Base-by-base conservation (phyloP, 495 filamentous ascomycete genomes). In the Astrothelium subdiscretum region DNA sequence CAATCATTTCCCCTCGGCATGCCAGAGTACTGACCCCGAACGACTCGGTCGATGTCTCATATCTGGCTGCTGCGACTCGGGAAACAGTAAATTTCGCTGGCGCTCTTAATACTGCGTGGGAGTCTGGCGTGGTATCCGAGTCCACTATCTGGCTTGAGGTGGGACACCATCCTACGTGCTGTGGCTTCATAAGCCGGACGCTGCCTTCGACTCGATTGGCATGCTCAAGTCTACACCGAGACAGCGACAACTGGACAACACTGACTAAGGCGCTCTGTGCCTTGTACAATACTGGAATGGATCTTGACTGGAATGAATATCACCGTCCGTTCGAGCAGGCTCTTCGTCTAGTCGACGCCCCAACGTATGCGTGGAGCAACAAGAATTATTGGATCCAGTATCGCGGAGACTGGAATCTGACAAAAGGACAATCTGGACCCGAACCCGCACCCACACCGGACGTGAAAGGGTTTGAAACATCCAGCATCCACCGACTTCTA, bases 301-400 rank as follows among this genome's bases (percentile, higher is more conserved):
- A 87, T 31, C 70, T 92, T 62, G 74, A 83, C 72, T 95, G 89
- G 87, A 85, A 84, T 64, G 89, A 92, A 70, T 90, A 85, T 69
- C 88, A 91, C 73, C 80, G 82, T 29, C 86, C 89, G 69, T 92
- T 89, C 68, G 72, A 71, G 51, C 78, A 81, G 38, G 78, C 91
- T 10, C 73, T 92, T 1, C 74, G 80, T 20, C 79, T 92, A 2
- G 27, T 66, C 18, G 54, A 63, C 22, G 22, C 59, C 29, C 90
- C 90, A 24, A 74, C 81, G 2, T 95, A 95, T 68, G 82, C 81
- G 12, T 95, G 86, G 76, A 87, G 92, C 62, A 73, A 84, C 32
- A 91, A 91, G 78, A 84, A 88, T 65, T 90, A 91, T 72, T 92
- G 90, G 90, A 82, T 92, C 27, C 79, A 86, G 18, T 91, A 91